Evolutionary conservation across 2,329 filamentous ascomycete species (phyloP).

Genomic region (Elsinoe australis): DNA sequence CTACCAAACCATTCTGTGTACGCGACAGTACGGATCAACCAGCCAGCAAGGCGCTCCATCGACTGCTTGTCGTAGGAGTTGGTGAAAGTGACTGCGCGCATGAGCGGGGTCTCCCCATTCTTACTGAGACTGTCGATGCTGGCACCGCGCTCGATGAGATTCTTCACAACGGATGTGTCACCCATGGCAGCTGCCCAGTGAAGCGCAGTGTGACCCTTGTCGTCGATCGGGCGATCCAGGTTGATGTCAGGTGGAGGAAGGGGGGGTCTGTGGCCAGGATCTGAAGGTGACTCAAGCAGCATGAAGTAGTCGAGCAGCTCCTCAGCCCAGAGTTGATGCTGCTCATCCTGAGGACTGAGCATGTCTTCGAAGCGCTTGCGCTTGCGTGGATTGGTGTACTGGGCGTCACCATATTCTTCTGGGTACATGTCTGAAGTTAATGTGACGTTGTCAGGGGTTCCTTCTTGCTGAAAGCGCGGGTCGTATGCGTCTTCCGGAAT

Average conservation of each 20-base stretch:
- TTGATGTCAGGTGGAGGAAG: slow-evolving; percentile 80
- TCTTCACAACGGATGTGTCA: slow-evolving; percentile 81
- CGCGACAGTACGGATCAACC: slow-evolving; percentile 74
- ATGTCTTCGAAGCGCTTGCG: slow-evolving; percentile 63
- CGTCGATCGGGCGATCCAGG: slow-evolving; percentile 86
- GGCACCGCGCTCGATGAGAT: slow-evolving; percentile 74
- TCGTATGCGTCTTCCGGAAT: slow-evolving; percentile 55
- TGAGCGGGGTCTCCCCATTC: slow-evolving; percentile 74
- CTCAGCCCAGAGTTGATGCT: slow-evolving; percentile 86
- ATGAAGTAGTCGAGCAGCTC: slow-evolving; percentile 95
- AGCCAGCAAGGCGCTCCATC: slow-evolving; percentile 74
- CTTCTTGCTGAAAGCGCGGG: slow-evolving; percentile 62
- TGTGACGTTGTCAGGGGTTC: slow-evolving; percentile 75
- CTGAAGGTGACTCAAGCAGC: slow-evolving; percentile 49
- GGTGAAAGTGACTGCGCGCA: slow-evolving; percentile 90
- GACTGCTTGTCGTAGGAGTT: slow-evolving; percentile 94
- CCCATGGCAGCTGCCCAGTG: slow-evolving; percentile 99
- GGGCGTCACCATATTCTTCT: slow-evolving; percentile 73
- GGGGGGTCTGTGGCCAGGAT: slow-evolving; percentile 61
- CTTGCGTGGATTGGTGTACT: slow-evolving; percentile 54
- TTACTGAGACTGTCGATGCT: slow-evolving; percentile 59
- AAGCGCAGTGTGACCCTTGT: slow-evolving; percentile 82
- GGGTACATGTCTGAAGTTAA: slow-evolving; percentile 71
- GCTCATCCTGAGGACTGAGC: slow-evolving; percentile 60
- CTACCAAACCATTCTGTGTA: slow-evolving; percentile 71